A percentile compares a stretch with the other conserved stretches of the same genome.
Evolutionary conservation across 2,329 filamentous ascomycete species (phyloP).

Genomic region (Hawksworthiomyces lignivorus): DNA sequence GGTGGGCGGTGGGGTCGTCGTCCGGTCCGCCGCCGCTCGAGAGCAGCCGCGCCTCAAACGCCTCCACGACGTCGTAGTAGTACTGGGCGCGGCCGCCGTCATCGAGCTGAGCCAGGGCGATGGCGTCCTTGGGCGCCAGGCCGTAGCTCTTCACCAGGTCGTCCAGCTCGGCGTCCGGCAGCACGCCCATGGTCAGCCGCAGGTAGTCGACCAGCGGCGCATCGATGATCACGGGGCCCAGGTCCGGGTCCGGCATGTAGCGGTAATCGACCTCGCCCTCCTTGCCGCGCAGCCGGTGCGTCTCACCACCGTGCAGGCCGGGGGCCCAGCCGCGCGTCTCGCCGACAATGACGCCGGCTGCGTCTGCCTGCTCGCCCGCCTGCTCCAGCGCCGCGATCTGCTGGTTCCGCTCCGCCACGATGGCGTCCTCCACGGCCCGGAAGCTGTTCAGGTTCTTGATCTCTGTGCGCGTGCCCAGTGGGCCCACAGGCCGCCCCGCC

Average conservation of each 20-base stretch:
- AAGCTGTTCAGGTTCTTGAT: slow-evolving; percentile 97
- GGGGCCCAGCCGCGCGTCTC: slow-evolving; percentile 93
- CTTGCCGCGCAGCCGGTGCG: slow-evolving; percentile 75
- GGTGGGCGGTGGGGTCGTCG: slow-evolving; percentile 24
- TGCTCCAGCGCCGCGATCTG: slow-evolving; percentile 74
- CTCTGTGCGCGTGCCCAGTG: slow-evolving; percentile 79
- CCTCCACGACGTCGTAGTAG: slow-evolving; percentile 59
- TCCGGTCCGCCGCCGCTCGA: not conserved
- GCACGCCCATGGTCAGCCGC: slow-evolving; percentile 52
- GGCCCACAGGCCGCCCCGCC: slow-evolving; percentile 56
- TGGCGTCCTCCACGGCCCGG: slow-evolving; percentile 90
- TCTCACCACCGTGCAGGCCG: slow-evolving; percentile 61
- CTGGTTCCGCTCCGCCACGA: slow-evolving; percentile 81
- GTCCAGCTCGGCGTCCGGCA: slow-evolving; percentile 64
- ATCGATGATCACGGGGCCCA: slow-evolving; percentile 71
- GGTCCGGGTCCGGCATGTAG: slow-evolving; percentile 96
- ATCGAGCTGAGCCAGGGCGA: slow-evolving; percentile 69
- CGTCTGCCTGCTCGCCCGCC: slow-evolving; percentile 69
- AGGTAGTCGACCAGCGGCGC: slow-evolving; percentile 61
- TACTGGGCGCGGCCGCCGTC: slow-evolving; percentile 75
- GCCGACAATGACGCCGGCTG: slow-evolving; percentile 49
- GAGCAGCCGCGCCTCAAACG: slow-evolving; percentile 26
- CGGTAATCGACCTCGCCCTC: slow-evolving; percentile 96
- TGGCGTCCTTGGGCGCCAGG: slow-evolving; percentile 73
- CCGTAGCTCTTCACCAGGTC: slow-evolving; percentile 56